phyloP scores from a whole-genome alignment of 768 basidiomycete genomes.

The Naganishia onofrii region DNA sequence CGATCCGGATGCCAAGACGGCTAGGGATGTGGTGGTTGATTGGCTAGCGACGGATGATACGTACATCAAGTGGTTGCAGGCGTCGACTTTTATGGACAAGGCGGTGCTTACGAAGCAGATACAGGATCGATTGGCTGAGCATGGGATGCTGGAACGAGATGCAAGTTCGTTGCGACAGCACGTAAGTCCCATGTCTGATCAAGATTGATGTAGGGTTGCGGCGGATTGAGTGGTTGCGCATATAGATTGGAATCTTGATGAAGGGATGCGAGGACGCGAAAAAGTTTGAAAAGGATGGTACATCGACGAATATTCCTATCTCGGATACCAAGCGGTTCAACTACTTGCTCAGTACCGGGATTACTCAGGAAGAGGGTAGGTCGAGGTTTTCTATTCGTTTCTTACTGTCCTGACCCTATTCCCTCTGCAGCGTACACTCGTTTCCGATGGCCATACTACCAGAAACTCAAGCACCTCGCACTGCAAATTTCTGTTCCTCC shows the following conservation, averaged over 20 bases:
- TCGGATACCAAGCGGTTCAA: constrained; percentile 9
- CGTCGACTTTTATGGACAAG: constrained; percentile 4
- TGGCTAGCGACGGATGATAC: constrained; percentile 5
- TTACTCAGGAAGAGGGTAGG: constrained; percentile 6
- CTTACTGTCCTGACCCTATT: too few species aligned
- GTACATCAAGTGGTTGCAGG: constrained; percentile 2
- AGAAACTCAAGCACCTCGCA: constrained; percentile 4
- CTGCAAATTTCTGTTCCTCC: constrained; percentile 1
- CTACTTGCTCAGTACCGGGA: constrained; percentile 5
- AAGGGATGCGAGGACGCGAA: constrained; percentile 17
- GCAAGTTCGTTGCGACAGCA: constrained; percentile 10
- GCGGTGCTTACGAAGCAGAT: constrained; percentile 3
- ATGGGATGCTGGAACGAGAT: constrained; percentile 22
- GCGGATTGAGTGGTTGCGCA: background rate
- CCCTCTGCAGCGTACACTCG: constrained; percentile 1
- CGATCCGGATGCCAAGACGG: constrained; percentile 16
- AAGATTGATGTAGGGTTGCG: background rate
- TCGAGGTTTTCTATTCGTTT: background rate
- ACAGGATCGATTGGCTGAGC: constrained; percentile 8
- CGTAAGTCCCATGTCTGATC: background rate
- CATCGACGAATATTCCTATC: constrained; percentile 11
- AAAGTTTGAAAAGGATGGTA: constrained; percentile 22
- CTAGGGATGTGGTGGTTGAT: constrained; percentile 18
- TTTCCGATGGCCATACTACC: constrained; percentile 16
- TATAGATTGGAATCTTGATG: constrained; percentile 1